Base-by-base conservation (phyloP, 371 early-diverging fungal genomes). In the Mucor irregularis region DNA sequence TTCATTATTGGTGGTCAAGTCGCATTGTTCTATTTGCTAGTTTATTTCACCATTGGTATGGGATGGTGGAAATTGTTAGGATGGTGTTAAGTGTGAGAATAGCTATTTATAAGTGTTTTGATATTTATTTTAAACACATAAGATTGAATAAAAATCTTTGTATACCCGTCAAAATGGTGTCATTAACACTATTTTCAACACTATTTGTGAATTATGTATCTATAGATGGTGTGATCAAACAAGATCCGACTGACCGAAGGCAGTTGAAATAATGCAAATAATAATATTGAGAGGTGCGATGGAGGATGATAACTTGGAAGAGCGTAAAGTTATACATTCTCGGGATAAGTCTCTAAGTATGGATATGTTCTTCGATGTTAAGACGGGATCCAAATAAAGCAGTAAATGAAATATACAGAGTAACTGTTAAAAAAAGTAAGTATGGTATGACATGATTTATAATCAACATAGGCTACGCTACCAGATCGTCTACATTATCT, bases 31-130 rank as follows among this genome's bases (percentile, higher is more conserved):
- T 80, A 83, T 47, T 29, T 90, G 0, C 10, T 49, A 25, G 56
- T 89, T 0, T 84, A 83, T 52, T 80, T 83, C 16, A 82, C 89
- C 0, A 62, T 85, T 0, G 92, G 92, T 5, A 46, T 86, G 59
- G 49, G 62, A 0, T 92, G 90, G 90, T 90, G 87, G 87, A 83
- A 77, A 46, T 4, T 86, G 3, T 51, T 91, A 10, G 90, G 54
- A 5, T 60, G 61, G 61, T 51, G 51, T 19, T 51, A 39, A 51
- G n/a, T n/a, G n/a, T n/a, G n/a, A n/a, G n/a, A n/a, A n/a, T n/a
- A n/a, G n/a, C n/a, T n/a, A n/a, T n/a, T n/a, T n/a, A n/a, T n/a
- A n/a, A n/a, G n/a, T n/a, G n/a, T n/a, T n/a, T n/a, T n/a, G n/a
- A n/a, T n/a, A n/a, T n/a, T n/a, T n/a, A n/a, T n/a, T n/a, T n/a